Evolutionary conservation across 371 early-diverging fungal genomes (phyloP).

Genomic region (Thermomucor indicae-seudaticae): DNA sequence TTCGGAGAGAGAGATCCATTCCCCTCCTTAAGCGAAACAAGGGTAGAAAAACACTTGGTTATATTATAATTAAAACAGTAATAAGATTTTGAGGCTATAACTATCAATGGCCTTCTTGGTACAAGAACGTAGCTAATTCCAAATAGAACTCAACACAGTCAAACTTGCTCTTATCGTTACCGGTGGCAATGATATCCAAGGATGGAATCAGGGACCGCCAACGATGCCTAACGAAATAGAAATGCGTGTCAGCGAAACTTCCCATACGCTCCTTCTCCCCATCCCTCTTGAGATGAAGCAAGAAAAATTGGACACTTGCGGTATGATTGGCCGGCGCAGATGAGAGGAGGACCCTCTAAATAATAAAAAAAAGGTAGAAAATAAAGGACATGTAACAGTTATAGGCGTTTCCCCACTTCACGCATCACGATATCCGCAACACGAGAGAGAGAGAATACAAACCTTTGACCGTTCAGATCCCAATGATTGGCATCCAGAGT

Average conservation of each 20-base stretch:
- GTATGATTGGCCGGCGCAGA: too few species aligned
- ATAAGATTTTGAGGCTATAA: too few species aligned
- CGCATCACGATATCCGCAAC: neutral
- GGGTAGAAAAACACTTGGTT: neutral
- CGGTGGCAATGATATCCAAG: neutral
- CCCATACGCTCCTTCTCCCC: neutral
- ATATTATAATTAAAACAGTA: too few species aligned
- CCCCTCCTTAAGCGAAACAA: too few species aligned
- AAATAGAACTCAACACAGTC: conserved; percentile 77
- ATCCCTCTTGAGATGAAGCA: neutral
- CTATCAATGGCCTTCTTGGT: conserved; percentile 35
- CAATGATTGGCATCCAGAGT: conserved; percentile 83
- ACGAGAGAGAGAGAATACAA: neutral
- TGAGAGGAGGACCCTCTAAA: too few species aligned
- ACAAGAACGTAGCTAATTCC: conserved; percentile 68
- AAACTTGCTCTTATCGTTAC: conserved; percentile 32
- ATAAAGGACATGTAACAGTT: neutral
- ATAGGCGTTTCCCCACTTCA: neutral
- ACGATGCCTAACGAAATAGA: conserved; percentile 9
- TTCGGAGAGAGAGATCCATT: too few species aligned
- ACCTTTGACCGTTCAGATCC: conserved; percentile 62
- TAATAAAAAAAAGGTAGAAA: too few species aligned
- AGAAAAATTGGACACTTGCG: neutral
- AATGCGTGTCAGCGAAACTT: neutral
- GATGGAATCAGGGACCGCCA: conserved; percentile 20